Conservation (phyloP, 345 rosid species). For the Turritis glabra region DNA sequence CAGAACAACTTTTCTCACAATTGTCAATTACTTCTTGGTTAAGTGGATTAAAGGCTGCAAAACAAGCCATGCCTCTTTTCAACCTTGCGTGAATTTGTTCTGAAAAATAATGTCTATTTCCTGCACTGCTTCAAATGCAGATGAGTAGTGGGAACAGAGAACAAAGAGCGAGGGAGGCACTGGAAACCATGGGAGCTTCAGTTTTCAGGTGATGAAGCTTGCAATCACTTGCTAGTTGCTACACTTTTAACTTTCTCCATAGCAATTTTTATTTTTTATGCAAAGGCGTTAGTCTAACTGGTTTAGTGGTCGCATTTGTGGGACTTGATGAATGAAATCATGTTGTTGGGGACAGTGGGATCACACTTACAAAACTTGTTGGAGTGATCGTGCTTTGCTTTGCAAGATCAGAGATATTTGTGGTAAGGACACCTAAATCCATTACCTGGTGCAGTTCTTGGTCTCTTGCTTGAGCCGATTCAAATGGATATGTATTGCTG, state of each 20-base stretch:
- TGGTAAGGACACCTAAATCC: slow-evolving; percentile 51
- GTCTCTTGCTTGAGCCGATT: slow-evolving; percentile 26
- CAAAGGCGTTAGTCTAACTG: slow-evolving; percentile 20
- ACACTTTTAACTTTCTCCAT: neutral
- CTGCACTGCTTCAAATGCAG: slow-evolving; percentile 45
- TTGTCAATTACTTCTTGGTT: neutral
- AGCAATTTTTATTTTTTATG: slow-evolving; percentile 4
- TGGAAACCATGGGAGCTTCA: slow-evolving; percentile 95
- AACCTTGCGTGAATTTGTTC: neutral
- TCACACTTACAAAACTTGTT: slow-evolving; percentile 85
- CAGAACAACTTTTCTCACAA: slow-evolving; percentile 1
- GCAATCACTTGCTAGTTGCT: slow-evolving; percentile 7
- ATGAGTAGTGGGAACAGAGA: slow-evolving; percentile 71
- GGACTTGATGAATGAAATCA: slow-evolving; percentile 29
- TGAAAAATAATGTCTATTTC: slow-evolving; percentile 11
- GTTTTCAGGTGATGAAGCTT: slow-evolving; percentile 75
- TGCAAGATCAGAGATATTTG: slow-evolving; percentile 87
- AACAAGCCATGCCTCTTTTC: slow-evolving; percentile 18
- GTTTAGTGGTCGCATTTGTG: slow-evolving; percentile 17
- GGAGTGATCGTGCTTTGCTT: slow-evolving; percentile 91
- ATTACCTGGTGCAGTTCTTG: slow-evolving; percentile 10
- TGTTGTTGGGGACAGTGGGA: slow-evolving; percentile 63
- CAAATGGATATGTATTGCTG: slow-evolving; percentile 28
- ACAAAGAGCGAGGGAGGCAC: slow-evolving; percentile 70
- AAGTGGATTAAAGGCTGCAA: slow-evolving; percentile 13